Evolutionary conservation across 2,329 filamentous ascomycete genomes (phyloP), one percentile per base, ranked within the genome.

Genomic region (Fusarium citri): DNA sequence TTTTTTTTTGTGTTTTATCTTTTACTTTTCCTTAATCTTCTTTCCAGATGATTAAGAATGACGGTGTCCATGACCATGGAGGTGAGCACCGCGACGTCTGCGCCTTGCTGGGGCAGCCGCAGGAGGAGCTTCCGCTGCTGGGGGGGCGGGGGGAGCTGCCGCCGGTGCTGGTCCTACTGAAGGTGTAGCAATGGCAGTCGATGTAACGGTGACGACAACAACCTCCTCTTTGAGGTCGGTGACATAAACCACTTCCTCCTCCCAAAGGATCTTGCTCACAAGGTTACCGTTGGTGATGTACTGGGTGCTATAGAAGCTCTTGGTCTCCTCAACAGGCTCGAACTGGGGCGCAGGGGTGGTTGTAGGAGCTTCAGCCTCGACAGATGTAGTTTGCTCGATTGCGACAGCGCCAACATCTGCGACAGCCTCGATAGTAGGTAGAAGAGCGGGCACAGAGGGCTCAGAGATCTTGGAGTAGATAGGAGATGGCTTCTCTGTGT

Each of bases 251-350:
- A 84, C 74, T 47, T 86, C 82, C 78, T 89, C 83, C 55, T 86
- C 84, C 84, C 86, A 88, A 15, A 88, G 76, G 23, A 91, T 83
- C 79, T 89, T 85, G 66, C 82, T 83, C 15, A 91, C 85, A 9
- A 83, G 71, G 46, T 82, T 81, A 54, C 83, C 83, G 11, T 80
- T 79, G 20, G 87, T 89, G 48, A 85, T 66, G 65, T 83, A 88
- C 69, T 88, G 78, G 8, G 87, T 90, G 76, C 84, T 86, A 65
- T 69, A 83, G 68, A 71, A 78, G 60, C 72, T 79, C 56, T 78
- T 73, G 61, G 81, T 81, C 34, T 80, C 78, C 12, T 76, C 71
- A 7, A 73, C 67, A 9, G 70, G 54, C 55, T 49, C 46, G 11
- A 64, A 28, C 47, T 75, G 69, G 6, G 79, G 74, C 8, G 78